Percentiles rank a stretch among this genome's conserved stretches.
These are phyloP conservation scores for Metschnikowia drakensbergensis DNA, from an alignment of 805 yeast species.

Conservation along the genomic window DNA sequence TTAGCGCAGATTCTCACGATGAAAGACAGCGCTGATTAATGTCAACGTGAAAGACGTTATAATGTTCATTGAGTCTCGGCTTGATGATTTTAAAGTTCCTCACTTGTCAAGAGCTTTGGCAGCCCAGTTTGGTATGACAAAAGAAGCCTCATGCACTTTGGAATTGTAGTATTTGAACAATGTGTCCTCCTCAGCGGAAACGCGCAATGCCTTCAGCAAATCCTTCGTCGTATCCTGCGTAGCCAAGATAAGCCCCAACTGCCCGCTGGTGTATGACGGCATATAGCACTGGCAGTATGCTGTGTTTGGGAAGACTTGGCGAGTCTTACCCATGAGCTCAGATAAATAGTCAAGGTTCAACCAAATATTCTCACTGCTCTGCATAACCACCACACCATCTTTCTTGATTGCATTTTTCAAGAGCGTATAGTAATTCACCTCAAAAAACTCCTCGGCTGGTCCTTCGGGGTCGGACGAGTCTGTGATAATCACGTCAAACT, in stretches of 20 bases:
- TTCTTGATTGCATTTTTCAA: slow-evolving; percentile 58
- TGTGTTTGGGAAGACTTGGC: slow-evolving; percentile 55
- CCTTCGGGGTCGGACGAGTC: slow-evolving; percentile 96
- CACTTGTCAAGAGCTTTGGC: slow-evolving; percentile 26
- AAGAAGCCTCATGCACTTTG: slow-evolving; percentile 65
- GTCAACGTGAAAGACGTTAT: too few relatives aligned
- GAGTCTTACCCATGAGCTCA: slow-evolving; percentile 45
- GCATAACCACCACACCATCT: slow-evolving; percentile 74
- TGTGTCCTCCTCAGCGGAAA: slow-evolving; percentile 43
- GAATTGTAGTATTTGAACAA: slow-evolving; percentile 63
- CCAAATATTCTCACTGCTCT: slow-evolving; percentile 75
- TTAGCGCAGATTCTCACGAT: neutral
- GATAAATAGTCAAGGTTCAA: slow-evolving; percentile 53
- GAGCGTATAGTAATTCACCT: slow-evolving; percentile 68
- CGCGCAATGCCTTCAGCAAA: slow-evolving; percentile 52
- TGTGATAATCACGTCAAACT: slow-evolving; percentile 80
- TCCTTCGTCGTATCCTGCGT: slow-evolving; percentile 48
- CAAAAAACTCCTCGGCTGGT: slow-evolving; percentile 89
- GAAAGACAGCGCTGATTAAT: neutral
- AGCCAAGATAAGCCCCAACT: slow-evolving; percentile 74
- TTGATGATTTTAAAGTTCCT: neutral
- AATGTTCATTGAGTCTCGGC: neutral
- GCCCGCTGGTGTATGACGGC: slow-evolving; percentile 88
- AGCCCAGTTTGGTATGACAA: slow-evolving; percentile 82
- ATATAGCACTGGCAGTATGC: slow-evolving; percentile 74